Base-by-base conservation (phyloP, 352 stramenopile genomes). In the Globisporangium echinulatum region DNA sequence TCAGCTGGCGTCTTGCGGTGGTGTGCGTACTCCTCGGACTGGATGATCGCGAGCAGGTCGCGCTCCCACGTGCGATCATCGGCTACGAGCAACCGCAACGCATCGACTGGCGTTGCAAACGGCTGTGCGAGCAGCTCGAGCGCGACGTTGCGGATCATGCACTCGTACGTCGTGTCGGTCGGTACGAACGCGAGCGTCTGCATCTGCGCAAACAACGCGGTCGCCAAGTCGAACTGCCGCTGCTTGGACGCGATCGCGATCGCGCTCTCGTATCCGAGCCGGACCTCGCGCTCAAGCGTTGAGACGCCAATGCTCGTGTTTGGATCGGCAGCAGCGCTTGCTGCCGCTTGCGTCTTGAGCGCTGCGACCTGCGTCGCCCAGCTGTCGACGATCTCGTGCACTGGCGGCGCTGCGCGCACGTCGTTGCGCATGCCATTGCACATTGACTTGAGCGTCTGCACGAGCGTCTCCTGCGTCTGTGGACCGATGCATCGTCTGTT, bases 191-290 rank as follows among this genome's bases (percentile, higher is more conserved):
- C 70, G 11, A 88, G 57, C 46, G 58, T 11, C 60, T 78, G 66
- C 70, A 88, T 80, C 68, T 90, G 79, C 39, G 65, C 43, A 33
- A 71, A 61, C 8, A 88, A 64, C 17, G 52, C 68, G 25, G 54
- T 59, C 7, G 75, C 76, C 14, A 89, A 48, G 6, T 70, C 58
- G 40, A 88, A 85, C 58, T 92, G 77, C 36, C 70, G 68, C 64
- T 92, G 82, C 69, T 92, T 92, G 56, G 72, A 74, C 14, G 79
- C 72, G 58, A 92, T 88, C 10, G 82, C 79, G 13, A 92, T 69
- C 48, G 72, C 82, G 46, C 70, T 81, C 52, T 89, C 79, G 59
- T 90, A 92, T 4, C 69, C 79, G 5, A 64, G 62, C 33, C 52
- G 55, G 38, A 88, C 58, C 48, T 87, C 69, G 37, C 70, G 50